phyloP scores from a whole-genome alignment of 495 filamentous ascomycete genomes.

The Penicillium antarcticum region DNA sequence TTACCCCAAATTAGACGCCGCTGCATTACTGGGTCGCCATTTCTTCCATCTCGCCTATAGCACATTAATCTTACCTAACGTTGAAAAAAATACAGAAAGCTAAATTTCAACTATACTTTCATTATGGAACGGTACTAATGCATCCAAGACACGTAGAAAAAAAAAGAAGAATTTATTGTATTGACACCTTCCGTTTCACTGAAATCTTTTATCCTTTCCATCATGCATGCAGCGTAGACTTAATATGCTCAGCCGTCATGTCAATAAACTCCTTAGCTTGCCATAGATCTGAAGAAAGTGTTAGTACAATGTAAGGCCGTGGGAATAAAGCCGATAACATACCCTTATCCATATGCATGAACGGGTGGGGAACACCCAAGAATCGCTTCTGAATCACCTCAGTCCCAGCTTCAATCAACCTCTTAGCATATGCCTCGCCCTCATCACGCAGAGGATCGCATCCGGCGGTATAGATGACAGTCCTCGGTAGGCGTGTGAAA shows the following conservation, averaged over 20 bases:
- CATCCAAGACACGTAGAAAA: too few species aligned
- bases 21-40: too few species aligned
- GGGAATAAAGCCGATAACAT: background rate
- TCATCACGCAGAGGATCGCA: conserved; percentile 51
- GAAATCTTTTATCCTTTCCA: background rate
- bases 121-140: too few species aligned
- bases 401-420: conserved; percentile 42
- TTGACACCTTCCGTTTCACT: background rate
- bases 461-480: conserved; percentile 47
- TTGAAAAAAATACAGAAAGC: too few species aligned
- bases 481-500: conserved; percentile 39
- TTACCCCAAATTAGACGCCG: too few species aligned
- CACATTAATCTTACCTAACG: too few species aligned
- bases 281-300: conserved; percentile 17
- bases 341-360: conserved; percentile 43
- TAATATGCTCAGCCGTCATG: conserved; percentile 24
- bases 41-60: too few species aligned
- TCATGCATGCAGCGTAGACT: conserved; percentile 12
- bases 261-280: conserved; percentile 28
- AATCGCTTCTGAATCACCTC: conserved; percentile 47
- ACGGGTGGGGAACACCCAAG: conserved; percentile 45
- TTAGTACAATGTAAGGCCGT: conserved; percentile 1
- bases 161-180: too few species aligned
- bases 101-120: too few species aligned
- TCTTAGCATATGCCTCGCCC: conserved; percentile 48